Evolutionary conservation across 139 green algal species (phyloP).

Genomic region (Chlorella sp.): DNA sequence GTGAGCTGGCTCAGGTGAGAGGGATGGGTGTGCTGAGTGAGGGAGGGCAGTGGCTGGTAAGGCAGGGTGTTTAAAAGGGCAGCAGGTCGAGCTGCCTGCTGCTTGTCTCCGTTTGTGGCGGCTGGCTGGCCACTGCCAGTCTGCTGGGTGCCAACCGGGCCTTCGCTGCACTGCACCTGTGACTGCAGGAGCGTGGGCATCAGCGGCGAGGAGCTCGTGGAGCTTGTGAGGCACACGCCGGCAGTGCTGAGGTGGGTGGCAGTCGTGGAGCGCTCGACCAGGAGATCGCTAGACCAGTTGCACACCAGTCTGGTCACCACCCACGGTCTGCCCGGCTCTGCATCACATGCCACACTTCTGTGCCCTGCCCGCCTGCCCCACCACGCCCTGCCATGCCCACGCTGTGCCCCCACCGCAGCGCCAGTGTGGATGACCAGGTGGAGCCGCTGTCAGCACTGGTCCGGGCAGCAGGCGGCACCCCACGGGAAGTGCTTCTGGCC

Average conservation of each 20-base stretch:
- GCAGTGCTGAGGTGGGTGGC: neutral
- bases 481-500: neutral
- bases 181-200: slow-evolving; percentile 4
- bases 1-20: slow-evolving; percentile 5
- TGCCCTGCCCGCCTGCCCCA: no score
- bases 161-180: neutral
- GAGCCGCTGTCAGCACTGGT: neutral
- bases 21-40: neutral
- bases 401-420: neutral
- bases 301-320: no score
- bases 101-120: no score
- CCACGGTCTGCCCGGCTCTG: no score
- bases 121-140: no score
- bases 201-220: neutral
- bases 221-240: slow-evolving; percentile 15
- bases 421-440: slow-evolving; percentile 1
- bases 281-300: no score
- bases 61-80: neutral
- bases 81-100: neutral
- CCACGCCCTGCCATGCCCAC: no score
- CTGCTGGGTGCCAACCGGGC: no score
- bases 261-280: no score
- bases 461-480: neutral
- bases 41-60: neutral
- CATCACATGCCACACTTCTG: no score